phyloP scores from a whole-genome alignment of 495 filamentous ascomycete genomes.

The Patellaria atrata region DNA sequence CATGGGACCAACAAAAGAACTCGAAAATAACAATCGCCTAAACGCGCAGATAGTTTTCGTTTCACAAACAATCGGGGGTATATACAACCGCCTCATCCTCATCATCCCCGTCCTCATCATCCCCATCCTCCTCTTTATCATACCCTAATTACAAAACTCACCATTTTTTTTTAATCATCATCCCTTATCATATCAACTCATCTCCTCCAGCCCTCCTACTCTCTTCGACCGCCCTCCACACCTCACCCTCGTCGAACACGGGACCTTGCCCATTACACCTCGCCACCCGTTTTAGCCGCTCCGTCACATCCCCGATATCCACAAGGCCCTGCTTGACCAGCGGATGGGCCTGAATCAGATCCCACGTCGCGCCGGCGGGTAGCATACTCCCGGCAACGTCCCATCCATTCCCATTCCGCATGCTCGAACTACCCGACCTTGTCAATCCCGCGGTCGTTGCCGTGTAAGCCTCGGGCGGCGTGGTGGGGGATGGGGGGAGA shows the following conservation, averaged over 20 bases:
- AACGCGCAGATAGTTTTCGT: too few species aligned
- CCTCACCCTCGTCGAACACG: conserved; percentile 67
- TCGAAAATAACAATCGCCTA: too few species aligned
- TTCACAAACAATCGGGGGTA: too few species aligned
- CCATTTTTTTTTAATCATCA: too few species aligned
- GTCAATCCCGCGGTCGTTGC: conserved; percentile 24
- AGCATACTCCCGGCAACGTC: conserved; percentile 62
- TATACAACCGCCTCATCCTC: too few species aligned
- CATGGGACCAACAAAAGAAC: too few species aligned
- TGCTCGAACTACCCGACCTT: conserved; percentile 19
- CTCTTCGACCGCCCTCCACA: conserved; percentile 61
- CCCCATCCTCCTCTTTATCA: too few species aligned
- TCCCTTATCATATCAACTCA: conserved; percentile 26
- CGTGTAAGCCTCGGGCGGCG: conserved; percentile 21
- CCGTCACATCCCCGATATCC: conserved; percentile 65
- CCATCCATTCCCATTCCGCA: conserved; percentile 11
- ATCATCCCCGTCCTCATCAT: too few species aligned
- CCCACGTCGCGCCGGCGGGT: conserved; percentile 75
- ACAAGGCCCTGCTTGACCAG: conserved; percentile 69
- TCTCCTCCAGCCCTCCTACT: conserved; percentile 34
- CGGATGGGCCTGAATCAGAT: conserved; percentile 72
- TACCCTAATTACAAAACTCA: too few species aligned
- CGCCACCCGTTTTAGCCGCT: conserved; percentile 57
- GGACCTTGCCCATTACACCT: conserved; percentile 85
- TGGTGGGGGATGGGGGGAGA: conserved; percentile 15